phyloP scores from a whole-genome alignment of 306 rosid species.

The Cucurbita ficifolia region DNA sequence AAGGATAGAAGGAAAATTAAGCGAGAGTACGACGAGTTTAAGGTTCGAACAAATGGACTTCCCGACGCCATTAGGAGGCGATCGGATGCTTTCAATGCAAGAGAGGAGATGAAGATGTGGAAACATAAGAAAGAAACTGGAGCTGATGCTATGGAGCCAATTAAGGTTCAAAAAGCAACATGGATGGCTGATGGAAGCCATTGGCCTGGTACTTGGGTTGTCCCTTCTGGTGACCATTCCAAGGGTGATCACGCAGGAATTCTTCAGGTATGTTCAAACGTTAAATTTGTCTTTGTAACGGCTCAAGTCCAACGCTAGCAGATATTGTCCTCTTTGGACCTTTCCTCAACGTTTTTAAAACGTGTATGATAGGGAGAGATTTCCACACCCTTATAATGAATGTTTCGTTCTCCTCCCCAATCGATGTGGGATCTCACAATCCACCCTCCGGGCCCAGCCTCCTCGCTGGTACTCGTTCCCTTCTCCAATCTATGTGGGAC shows the following conservation, averaged over 20 bases:
- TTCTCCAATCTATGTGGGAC: too few species aligned
- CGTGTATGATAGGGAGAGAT: too few species aligned
- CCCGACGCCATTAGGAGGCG: slow-evolving; percentile 76
- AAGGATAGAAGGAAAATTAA: slow-evolving; percentile 82
- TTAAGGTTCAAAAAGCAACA: slow-evolving; percentile 31
- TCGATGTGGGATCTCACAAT: too few species aligned
- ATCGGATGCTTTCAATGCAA: slow-evolving; percentile 58
- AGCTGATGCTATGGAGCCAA: slow-evolving; percentile 20
- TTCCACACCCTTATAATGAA: too few species aligned
- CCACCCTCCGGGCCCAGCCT: too few species aligned
- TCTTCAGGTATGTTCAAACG: slow-evolving; percentile 45
- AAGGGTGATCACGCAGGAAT: slow-evolving; percentile 79
- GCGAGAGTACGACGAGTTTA: slow-evolving; percentile 92
- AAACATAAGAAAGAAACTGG: slow-evolving; percentile 35
- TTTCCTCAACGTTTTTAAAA: too few species aligned
- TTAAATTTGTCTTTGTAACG: too few species aligned
- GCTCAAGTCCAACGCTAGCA: too few species aligned
- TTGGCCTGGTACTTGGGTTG: slow-evolving; percentile 76
- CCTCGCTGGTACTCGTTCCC: too few species aligned
- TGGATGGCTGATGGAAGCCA: slow-evolving; percentile 97
- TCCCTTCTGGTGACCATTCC: slow-evolving; percentile 34
- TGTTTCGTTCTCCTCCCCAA: too few species aligned
- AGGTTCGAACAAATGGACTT: slow-evolving; percentile 65
- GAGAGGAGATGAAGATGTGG: slow-evolving; percentile 44
- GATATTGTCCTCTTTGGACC: too few species aligned